Conservation (phyloP, 192 early-diverging fungal genomes). For the Borealophlyctis nickersoniae region DNA sequence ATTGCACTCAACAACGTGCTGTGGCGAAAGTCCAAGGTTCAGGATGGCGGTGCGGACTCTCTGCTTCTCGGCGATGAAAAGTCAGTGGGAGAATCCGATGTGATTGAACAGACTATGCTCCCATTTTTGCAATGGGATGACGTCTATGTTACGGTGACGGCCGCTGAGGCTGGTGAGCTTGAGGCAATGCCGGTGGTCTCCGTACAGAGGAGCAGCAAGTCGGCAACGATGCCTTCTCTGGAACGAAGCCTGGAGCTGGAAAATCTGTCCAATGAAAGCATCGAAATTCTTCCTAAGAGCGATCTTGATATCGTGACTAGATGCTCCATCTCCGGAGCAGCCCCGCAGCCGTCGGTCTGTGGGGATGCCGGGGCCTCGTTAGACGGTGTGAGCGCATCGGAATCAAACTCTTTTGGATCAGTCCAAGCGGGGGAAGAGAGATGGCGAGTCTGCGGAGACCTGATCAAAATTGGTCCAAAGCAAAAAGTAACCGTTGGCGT, state of each 20-base stretch:
- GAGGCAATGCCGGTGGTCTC: not conserved
- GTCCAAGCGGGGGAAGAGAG: no score
- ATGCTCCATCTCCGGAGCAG: no score
- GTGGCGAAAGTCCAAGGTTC: no score
- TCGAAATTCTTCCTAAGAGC: conserved; percentile 50
- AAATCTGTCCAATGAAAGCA: conserved; percentile 52
- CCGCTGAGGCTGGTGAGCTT: conserved; percentile 10
- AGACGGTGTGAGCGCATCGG: no score
- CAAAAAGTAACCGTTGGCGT: conserved; percentile 48
- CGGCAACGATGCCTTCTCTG: conserved; percentile 32
- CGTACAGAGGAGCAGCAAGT: conserved; percentile 28
- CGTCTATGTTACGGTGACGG: conserved; percentile 39
- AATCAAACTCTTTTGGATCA: no score
- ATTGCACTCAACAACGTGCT: conserved; percentile 30
- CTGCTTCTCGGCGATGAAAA: no score
- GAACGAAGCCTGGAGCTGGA: conserved; percentile 30
- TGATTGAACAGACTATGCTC: not conserved
- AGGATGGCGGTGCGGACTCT: no score
- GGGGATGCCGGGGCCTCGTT: no score
- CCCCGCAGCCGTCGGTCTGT: no score
- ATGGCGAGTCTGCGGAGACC: not conserved
- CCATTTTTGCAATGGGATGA: conserved; percentile 51
- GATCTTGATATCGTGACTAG: conserved; percentile 42
- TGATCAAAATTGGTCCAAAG: conserved; percentile 24
- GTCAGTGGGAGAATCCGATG: not conserved